Evolutionary conservation across 257 asterid genomes (phyloP), one percentile per base, ranked within the genome.

Genomic region (Solanum pinnatisectum): DNA sequence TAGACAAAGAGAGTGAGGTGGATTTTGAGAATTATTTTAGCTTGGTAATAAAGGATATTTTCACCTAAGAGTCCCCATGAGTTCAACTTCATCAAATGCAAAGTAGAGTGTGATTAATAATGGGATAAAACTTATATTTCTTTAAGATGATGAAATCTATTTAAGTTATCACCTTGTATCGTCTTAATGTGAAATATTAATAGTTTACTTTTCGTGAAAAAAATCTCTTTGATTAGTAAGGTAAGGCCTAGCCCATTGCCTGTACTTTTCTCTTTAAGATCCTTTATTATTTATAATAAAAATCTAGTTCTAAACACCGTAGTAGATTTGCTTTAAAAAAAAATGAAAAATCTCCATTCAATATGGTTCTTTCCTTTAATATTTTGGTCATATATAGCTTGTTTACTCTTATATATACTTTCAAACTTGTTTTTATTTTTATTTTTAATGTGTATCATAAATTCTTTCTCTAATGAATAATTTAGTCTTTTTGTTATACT

Each of bases 191-290:
- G 3, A 65, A 70, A 30, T 13, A 68, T n/a, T 65, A 65, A 30
- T 70, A 14, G 5, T 30, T 30, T 70, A 27, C 77, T 70, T 14
- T 70, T 30, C 18, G 4, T 70, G 5, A 7, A 65, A 65, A 65
- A 25, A 65, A 25, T 52, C 23, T 52, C n/a, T 18, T 18, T 15
- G 3, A 52, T 52, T 52, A 52, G 60, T 2, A 52, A 52, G 3
- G 60, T 52, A 16, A 52, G 60, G 0, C 9, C 60, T 16, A 52
- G 8, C 60, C 0, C 60, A 0, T 16, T 52, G 1, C n/a, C 0
- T 52, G 23, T 52, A 52, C n/a, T 52, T 52, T 52, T 52, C 10
- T 52, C n/a, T 52, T 52, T 52, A 10, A 52, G 63, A 18, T 52
- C n/a, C 23, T 52, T 52, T 52, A 16, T 52, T 52, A 52, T 52